These are phyloP conservation scores for Fusarium mangiferae DNA, from an alignment of 2,329 filamentous ascomycete genomes.

Conservation along the genomic window DNA sequence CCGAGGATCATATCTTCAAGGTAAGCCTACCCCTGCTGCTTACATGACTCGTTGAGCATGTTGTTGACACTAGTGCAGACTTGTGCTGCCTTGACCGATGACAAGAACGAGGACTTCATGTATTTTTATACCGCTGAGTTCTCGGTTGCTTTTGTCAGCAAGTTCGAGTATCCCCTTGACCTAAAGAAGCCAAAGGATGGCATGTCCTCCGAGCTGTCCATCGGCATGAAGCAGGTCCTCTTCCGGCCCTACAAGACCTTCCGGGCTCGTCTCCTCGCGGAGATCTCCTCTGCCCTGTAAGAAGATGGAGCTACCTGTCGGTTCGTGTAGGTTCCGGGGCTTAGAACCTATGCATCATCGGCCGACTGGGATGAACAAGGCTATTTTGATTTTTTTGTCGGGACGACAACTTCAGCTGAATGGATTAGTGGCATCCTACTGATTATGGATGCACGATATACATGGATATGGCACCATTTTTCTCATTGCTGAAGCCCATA, in stretches of 20 bases:
- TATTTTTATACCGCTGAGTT: constrained; percentile 36
- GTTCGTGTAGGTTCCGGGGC: neutral
- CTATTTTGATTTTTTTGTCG: constrained; percentile 1
- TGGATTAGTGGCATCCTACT: neutral
- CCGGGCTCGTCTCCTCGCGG: constrained; percentile 18
- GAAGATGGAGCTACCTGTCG: neutral
- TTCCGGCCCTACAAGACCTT: constrained; percentile 35
- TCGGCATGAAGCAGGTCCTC: constrained; percentile 16
- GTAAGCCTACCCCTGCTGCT: neutral
- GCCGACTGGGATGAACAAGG: neutral
- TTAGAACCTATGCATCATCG: neutral
- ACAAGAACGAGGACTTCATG: constrained; percentile 32
- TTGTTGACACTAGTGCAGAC: constrained; percentile 1
- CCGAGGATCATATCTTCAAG: constrained; percentile 19
- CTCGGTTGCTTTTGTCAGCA: constrained; percentile 30
- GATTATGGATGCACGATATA: neutral
- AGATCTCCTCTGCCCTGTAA: neutral
- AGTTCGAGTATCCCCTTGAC: constrained; percentile 38
- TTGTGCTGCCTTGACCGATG: constrained; percentile 31
- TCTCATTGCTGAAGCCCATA: neutral
- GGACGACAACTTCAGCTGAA: neutral
- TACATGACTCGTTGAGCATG: neutral
- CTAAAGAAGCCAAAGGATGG: neutral
- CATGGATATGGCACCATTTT: neutral
- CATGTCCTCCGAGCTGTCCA: constrained; percentile 2